A percentile compares a stretch with the other conserved stretches of the same genome.
Conservation (phyloP, 306 rosid species). For the Fagus crenata region DNA sequence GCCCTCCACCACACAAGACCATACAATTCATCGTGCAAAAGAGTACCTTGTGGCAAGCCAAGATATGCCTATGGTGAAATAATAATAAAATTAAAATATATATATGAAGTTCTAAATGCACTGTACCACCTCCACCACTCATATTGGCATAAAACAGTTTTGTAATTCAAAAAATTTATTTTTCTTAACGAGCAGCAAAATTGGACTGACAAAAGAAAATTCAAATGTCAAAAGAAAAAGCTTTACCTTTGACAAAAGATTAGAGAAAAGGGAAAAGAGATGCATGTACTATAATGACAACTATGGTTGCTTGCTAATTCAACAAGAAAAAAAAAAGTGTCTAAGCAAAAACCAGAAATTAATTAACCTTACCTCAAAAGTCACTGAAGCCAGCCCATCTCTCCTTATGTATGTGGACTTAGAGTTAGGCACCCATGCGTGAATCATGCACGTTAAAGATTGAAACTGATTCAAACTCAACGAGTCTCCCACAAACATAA, state of each 20-base stretch:
- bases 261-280: slow-evolving; percentile 15
- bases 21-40: too few species aligned
- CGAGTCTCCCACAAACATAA: slow-evolving; percentile 95
- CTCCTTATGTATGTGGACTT: slow-evolving; percentile 43
- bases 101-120: too few species aligned
- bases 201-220: background rate
- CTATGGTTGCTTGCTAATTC: background rate
- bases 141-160: too few species aligned
- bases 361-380: slow-evolving; percentile 57
- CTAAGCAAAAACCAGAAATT: background rate
- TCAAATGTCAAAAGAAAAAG: slow-evolving; percentile 6
- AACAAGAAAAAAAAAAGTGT: background rate
- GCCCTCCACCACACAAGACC: too few species aligned
- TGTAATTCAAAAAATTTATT: too few species aligned
- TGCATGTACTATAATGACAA: slow-evolving; percentile 10
- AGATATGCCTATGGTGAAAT: too few species aligned
- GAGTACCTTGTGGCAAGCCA: too few species aligned
- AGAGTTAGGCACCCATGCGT: slow-evolving; percentile 76
- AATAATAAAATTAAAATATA: too few species aligned
- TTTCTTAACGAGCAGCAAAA: too few species aligned
- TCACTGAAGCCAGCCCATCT: slow-evolving; percentile 53
- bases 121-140: too few species aligned
- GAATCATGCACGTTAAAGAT: slow-evolving; percentile 82
- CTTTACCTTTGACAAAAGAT: slow-evolving; percentile 5
- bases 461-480: slow-evolving; percentile 84